Conservation (phyloP, 306 rosid genomes). For the Acacia confusa region DNA sequence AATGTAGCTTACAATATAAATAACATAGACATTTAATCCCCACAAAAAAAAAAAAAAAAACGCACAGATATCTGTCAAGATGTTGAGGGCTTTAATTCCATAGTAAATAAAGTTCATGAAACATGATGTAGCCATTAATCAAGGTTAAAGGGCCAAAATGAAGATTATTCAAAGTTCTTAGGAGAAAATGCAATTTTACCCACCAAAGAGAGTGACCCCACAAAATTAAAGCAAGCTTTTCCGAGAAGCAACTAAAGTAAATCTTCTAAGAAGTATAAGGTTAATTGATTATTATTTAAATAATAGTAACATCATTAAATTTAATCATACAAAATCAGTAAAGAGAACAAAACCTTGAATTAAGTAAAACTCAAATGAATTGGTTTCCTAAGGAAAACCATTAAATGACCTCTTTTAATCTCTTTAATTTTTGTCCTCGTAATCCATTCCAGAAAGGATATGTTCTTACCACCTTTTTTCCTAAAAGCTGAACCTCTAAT, state of each 20-base stretch:
- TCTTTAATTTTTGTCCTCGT: slow-evolving; percentile 74
- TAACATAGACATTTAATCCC: no score
- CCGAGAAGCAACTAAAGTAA: not conserved
- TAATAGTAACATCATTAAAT: not conserved
- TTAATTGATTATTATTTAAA: not conserved
- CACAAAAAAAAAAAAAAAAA: no score
- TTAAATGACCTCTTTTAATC: slow-evolving; percentile 33
- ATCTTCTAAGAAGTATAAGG: not conserved
- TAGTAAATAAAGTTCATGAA: not conserved
- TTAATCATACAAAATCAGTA: not conserved
- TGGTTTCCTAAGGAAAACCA: not conserved
- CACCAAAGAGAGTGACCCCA: no score
- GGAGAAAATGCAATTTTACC: no score
- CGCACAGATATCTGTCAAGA: no score
- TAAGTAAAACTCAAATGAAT: not conserved
- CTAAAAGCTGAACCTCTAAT: slow-evolving; percentile 45
- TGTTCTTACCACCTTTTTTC: slow-evolving; percentile 69
- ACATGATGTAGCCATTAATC: not conserved
- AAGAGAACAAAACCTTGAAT: not conserved
- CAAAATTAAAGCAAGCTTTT: not conserved
- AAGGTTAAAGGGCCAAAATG: not conserved
- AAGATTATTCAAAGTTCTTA: not conserved
- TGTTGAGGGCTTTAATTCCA: no score
- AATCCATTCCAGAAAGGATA: slow-evolving; percentile 94
- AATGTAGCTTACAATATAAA: no score